A percentile compares a stretch with the other conserved stretches of the same genome.
Evolutionary conservation across 2,329 filamentous ascomycete species (phyloP).

Genomic region (Fusarium neocosmosporiellum): DNA sequence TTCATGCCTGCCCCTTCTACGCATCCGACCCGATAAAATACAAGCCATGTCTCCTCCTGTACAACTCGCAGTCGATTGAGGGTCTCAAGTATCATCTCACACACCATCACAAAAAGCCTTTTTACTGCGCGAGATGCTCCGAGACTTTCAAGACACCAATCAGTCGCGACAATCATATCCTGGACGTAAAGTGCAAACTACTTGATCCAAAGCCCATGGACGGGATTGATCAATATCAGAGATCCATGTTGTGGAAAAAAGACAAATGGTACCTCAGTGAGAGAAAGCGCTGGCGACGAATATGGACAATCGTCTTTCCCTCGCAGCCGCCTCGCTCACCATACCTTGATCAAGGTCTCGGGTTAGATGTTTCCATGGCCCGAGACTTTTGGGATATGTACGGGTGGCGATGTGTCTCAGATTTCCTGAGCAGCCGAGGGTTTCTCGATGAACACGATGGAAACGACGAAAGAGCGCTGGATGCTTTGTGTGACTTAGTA

Average conservation of each 20-base stretch:
- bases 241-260: accelerated
- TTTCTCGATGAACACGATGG: not conserved
- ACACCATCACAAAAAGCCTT: not conserved
- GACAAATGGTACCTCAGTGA: not conserved
- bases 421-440: not conserved
- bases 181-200: not conserved
- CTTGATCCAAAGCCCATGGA: accelerated
- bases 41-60: not conserved
- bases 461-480: not conserved
- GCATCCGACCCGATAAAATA: not conserved
- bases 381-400: not conserved
- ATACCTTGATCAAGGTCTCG: not conserved
- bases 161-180: not conserved
- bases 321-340: not conserved
- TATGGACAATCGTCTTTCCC: not conserved
- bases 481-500: not conserved
- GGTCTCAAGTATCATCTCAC: not conserved
- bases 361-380: not conserved
- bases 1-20: not conserved
- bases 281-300: not conserved
- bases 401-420: not conserved
- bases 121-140: not conserved
- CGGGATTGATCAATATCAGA: not conserved
- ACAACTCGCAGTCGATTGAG: not conserved
- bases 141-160: not conserved